Percentiles rank a stretch among this genome's conserved stretches.
phyloP scores from a whole-genome alignment of 352 stramenopile species.

The Phytophthora kernoviae region DNA sequence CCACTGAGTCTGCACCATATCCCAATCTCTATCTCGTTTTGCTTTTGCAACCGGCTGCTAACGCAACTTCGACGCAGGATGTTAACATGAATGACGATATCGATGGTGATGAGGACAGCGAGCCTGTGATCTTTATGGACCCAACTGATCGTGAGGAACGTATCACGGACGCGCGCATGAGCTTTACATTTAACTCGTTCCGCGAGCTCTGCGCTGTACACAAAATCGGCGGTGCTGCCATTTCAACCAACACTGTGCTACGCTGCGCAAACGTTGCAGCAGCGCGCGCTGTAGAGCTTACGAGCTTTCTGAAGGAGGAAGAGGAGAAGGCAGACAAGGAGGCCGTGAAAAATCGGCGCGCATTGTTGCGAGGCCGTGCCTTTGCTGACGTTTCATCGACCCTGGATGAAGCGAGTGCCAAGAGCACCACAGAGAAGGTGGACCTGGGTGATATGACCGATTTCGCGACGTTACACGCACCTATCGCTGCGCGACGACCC shows the following conservation, averaged over 20 bases:
- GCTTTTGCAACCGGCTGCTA: conserved; percentile 59
- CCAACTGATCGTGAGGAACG: conserved; percentile 90
- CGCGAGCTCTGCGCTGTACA: conserved; percentile 90
- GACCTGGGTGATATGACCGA: conserved; percentile 87
- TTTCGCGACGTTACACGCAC: conserved; percentile 74
- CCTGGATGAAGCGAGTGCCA: conserved; percentile 22
- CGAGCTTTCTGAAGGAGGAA: conserved; percentile 79
- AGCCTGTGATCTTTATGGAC: conserved; percentile 86
- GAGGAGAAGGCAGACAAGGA: conserved; percentile 74
- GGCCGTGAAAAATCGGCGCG: conserved; percentile 64
- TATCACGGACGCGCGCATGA: conserved; percentile 86
- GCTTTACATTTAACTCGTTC: conserved; percentile 93
- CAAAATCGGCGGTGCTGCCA: conserved; percentile 86
- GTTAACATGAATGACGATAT: conserved; percentile 16
- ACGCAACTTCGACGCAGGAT: conserved; percentile 1
- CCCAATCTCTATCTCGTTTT: conserved; percentile 95
- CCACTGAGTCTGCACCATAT: conserved; percentile 95
- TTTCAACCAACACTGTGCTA: conserved; percentile 71
- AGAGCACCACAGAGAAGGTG: conserved; percentile 49
- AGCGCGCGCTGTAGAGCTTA: conserved; percentile 77
- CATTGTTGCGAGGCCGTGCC: conserved; percentile 72
- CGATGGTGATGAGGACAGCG: conserved; percentile 34
- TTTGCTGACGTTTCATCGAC: conserved; percentile 72
- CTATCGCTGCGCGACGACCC: conserved; percentile 75
- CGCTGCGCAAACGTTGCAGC: conserved; percentile 79